phyloP scores from a whole-genome alignment of 1,284 basidiomycete genomes.

The Violaceomyces palustris region DNA sequence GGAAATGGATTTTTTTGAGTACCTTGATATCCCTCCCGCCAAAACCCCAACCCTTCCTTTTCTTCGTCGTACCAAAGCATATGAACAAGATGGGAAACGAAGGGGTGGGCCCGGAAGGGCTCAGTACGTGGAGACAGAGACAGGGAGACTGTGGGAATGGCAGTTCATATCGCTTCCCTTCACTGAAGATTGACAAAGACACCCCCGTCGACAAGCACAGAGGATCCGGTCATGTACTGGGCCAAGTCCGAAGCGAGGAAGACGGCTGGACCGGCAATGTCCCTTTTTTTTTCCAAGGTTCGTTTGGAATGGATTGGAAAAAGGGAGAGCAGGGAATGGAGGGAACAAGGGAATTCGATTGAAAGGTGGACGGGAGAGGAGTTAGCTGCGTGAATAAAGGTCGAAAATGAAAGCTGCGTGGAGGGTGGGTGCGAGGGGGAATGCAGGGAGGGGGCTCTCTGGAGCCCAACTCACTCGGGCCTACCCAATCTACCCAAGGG shows the following conservation, averaged over 20 bases:
- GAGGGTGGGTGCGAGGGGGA: background rate
- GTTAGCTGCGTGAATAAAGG: background rate
- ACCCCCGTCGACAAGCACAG: conserved; percentile 70
- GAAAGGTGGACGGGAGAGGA: background rate
- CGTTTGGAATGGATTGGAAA: no score
- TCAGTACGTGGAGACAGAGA: no score
- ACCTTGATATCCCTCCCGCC: no score
- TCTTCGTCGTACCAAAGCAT: no score
- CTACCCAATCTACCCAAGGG: conserved; percentile 66
- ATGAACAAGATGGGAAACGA: no score
- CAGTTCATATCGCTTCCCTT: no score
- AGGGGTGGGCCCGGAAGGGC: no score
- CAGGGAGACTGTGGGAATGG: no score
- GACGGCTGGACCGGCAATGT: conserved; percentile 70
- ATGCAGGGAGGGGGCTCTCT: background rate
- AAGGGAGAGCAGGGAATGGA: conserved; percentile 53
- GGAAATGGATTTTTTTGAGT: no score
- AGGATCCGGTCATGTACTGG: conserved; percentile 66
- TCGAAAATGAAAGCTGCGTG: no score
- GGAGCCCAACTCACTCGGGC: conserved; percentile 19
- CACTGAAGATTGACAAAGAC: conserved; percentile 74
- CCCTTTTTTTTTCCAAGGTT: no score
- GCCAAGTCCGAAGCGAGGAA: conserved; percentile 72
- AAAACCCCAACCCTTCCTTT: no score
- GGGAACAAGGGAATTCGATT: conserved; percentile 1